A percentile compares a stretch with the other conserved stretches of the same genome.
These are phyloP conservation scores for Melampsora abietis-canadensis DNA, from an alignment of 1,284 basidiomycete genomes.

Conservation along the genomic window DNA sequence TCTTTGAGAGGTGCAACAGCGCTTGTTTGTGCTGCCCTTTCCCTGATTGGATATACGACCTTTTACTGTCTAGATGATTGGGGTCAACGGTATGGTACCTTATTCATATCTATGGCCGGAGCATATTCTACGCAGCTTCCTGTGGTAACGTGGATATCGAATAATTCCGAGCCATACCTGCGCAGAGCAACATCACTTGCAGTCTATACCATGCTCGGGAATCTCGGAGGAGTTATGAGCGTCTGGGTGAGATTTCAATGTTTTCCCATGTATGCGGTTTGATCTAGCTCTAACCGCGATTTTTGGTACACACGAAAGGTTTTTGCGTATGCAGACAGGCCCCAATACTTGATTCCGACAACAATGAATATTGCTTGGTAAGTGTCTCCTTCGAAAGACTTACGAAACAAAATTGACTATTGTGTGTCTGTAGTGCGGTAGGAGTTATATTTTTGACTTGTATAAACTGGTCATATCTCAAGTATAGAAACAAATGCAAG, in stretches of 20 bases:
- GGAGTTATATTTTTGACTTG: slow-evolving; percentile 4
- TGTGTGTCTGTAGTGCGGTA: background rate
- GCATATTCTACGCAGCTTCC: slow-evolving; percentile 2
- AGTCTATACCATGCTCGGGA: slow-evolving; percentile 2
- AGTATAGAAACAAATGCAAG: background rate
- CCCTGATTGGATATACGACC: slow-evolving; percentile 11
- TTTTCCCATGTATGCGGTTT: background rate
- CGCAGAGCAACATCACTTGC: slow-evolving; percentile 19
- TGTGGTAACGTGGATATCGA: slow-evolving; percentile 8
- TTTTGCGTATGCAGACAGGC: slow-evolving; percentile 10
- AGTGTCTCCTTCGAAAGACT: background rate
- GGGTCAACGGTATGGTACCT: slow-evolving; percentile 6
- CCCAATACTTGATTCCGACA: slow-evolving; percentile 17
- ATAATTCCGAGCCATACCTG: slow-evolving; percentile 10
- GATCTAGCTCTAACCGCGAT: background rate
- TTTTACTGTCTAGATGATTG: slow-evolving; percentile 11
- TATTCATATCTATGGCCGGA: slow-evolving; percentile 20
- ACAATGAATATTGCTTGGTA: slow-evolving; percentile 13
- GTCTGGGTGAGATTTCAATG: slow-evolving; percentile 9
- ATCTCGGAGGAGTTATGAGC: slow-evolving; percentile 7
- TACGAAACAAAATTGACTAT: background rate
- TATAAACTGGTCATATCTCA: slow-evolving; percentile 8
- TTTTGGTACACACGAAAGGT: background rate
- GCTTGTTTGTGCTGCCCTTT: slow-evolving; percentile 1
- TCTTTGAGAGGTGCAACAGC: slow-evolving; percentile 6